Conservation (phyloP, 2,329 filamentous ascomycete genomes). For the Fusarium sp. region DNA sequence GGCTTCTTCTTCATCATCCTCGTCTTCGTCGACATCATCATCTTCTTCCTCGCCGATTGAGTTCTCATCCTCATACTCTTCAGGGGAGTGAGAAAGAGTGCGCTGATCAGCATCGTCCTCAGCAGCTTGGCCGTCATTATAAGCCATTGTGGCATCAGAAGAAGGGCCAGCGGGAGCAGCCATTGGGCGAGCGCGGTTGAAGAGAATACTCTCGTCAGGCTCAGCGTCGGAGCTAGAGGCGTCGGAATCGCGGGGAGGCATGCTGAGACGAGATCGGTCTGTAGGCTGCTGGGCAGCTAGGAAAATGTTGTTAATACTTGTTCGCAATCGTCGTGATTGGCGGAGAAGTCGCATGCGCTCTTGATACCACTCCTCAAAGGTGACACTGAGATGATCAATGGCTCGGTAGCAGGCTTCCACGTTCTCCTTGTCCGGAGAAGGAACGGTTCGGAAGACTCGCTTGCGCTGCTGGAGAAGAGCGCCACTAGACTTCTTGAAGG, state of each 20-base stretch:
- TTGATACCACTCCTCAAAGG: constrained; percentile 1
- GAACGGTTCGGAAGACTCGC: constrained; percentile 35
- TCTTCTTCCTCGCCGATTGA: constrained; percentile 47
- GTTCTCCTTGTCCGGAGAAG: constrained; percentile 43
- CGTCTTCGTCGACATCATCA: constrained; percentile 43
- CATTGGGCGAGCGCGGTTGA: constrained; percentile 40
- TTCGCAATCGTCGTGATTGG: not conserved
- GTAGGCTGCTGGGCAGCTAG: constrained; percentile 42
- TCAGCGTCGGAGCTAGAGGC: constrained; percentile 47
- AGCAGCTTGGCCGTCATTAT: constrained; percentile 39
- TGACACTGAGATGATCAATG: constrained; percentile 20
- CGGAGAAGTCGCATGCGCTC: not conserved
- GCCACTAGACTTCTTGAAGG: constrained; percentile 34
- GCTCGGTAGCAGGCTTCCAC: constrained; percentile 23
- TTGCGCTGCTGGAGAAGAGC: constrained; percentile 30
- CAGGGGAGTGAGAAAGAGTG: constrained; percentile 39
- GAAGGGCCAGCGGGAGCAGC: constrained; percentile 11
- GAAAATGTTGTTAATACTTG: constrained; percentile 21
- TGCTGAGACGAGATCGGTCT: constrained; percentile 47
- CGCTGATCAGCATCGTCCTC: constrained; percentile 33
- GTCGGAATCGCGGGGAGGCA: constrained; percentile 49
- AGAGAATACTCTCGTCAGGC: constrained; percentile 50
- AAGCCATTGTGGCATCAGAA: constrained; percentile 45
- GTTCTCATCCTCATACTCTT: constrained; percentile 46
- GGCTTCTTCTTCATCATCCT: constrained; percentile 5